Evolutionary conservation across 208 protist genomes (phyloP).

Genomic region (Phytomonas francai): DNA sequence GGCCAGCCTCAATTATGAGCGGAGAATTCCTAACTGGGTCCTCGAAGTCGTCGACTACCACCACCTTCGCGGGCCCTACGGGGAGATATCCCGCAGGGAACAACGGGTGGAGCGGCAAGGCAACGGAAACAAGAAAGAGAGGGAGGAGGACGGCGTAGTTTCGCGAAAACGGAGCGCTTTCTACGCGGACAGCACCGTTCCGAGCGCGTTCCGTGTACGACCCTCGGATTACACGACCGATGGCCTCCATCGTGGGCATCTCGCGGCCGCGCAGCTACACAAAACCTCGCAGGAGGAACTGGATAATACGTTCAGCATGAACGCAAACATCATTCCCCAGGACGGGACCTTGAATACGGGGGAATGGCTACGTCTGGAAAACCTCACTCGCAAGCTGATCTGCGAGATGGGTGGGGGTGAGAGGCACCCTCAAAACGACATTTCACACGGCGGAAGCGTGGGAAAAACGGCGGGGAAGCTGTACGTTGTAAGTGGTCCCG

Average conservation of each 20-base stretch:
- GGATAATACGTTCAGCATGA: conserved; percentile 81
- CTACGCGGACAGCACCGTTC: conserved; percentile 58
- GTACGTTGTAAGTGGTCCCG: conserved; percentile 50
- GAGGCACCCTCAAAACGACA: conserved; percentile 6
- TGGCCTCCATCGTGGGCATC: conserved; percentile 74
- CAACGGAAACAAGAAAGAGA: conserved; percentile 9
- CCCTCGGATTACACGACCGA: conserved; percentile 36
- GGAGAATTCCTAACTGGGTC: conserved; percentile 74
- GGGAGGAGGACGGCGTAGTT: conserved; percentile 11
- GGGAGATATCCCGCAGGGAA: not conserved
- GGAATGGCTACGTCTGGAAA: conserved; percentile 78
- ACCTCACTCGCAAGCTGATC: conserved; percentile 40
- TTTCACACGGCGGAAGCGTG: conserved; percentile 4
- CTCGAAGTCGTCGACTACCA: conserved; percentile 45
- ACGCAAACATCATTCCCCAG: conserved; percentile 82
- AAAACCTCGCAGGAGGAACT: conserved; percentile 54
- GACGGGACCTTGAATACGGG: conserved; percentile 78
- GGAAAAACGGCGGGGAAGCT: conserved; percentile 10
- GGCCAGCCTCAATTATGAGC: conserved; percentile 74
- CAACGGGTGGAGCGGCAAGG: conserved; percentile 1
- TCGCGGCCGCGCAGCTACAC: conserved; percentile 79
- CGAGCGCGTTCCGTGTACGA: conserved; percentile 46
- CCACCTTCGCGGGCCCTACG: conserved; percentile 6
- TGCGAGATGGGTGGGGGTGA: conserved; percentile 19
- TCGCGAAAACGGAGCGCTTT: conserved; percentile 46